Percentiles rank a stretch among this genome's conserved stretches.
phyloP scores from a whole-genome alignment of 2,329 filamentous ascomycete species.

The Lomentospora prolificans region DNA sequence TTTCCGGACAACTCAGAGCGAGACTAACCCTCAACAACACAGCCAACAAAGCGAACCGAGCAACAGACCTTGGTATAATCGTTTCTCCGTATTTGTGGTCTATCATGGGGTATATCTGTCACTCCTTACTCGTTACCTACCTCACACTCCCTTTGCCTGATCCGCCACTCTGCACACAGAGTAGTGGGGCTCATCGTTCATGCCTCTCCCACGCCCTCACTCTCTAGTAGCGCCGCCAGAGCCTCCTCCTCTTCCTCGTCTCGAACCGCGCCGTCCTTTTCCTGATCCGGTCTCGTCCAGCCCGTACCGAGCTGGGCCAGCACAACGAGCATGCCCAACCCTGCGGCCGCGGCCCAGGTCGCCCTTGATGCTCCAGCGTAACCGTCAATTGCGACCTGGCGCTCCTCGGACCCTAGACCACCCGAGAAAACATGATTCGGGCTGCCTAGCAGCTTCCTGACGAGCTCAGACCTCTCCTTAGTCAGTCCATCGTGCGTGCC shows the following conservation, averaged over 20 bases:
- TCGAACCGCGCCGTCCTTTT: conserved; percentile 36
- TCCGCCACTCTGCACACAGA: not conserved
- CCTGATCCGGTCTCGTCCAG: conserved; percentile 40
- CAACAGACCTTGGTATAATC: too few species aligned
- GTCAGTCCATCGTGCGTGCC: conserved; percentile 21
- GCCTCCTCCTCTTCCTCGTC: conserved; percentile 22
- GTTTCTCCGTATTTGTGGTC: not conserved
- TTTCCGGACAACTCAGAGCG: not conserved
- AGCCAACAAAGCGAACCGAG: too few species aligned
- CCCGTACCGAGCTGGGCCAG: conserved; percentile 40
- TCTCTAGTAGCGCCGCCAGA: conserved; percentile 17
- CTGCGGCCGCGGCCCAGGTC: conserved; percentile 38
- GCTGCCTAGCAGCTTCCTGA: conserved; percentile 38
- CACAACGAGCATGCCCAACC: conserved; percentile 31
- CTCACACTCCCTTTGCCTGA: not conserved
- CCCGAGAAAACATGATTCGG: conserved; percentile 38
- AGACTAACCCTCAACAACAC: too few species aligned
- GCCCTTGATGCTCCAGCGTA: conserved; percentile 35
- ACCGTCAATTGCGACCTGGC: conserved; percentile 32
- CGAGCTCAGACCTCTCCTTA: conserved; percentile 26
- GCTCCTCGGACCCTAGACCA: conserved; percentile 30
- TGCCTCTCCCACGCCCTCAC: conserved; percentile 23
- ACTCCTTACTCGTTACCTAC: not conserved
- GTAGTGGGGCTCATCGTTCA: conserved; percentile 5
- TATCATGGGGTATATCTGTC: not conserved